Percentiles rank a stretch among this genome's conserved stretches.
Conservation (phyloP, 1,284 basidiomycete genomes). For the Rhodotorula sp. region DNA sequence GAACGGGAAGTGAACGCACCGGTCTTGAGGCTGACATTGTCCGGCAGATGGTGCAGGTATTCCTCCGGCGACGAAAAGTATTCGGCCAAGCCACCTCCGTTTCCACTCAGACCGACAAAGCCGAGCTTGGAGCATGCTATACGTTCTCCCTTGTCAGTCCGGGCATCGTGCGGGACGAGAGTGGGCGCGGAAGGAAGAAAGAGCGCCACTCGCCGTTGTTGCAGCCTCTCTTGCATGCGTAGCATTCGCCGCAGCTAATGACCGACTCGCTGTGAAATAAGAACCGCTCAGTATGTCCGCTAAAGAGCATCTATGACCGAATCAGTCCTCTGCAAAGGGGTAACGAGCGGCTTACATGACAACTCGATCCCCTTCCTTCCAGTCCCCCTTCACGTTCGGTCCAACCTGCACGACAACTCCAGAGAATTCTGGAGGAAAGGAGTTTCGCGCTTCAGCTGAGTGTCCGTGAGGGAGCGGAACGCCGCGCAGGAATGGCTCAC, state of each 20-base stretch:
- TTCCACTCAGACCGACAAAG: slow-evolving; percentile 43
- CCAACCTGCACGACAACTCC: slow-evolving; percentile 48
- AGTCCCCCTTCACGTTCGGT: slow-evolving; percentile 38
- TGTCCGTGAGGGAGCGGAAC: slow-evolving; percentile 11
- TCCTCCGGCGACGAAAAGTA: slow-evolving; percentile 45
- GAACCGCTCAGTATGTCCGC: too few species aligned
- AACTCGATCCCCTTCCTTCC: slow-evolving; percentile 46
- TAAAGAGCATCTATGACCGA: too few species aligned
- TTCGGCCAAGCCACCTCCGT: slow-evolving; percentile 43
- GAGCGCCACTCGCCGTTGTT: slow-evolving; percentile 21
- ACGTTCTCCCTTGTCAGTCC: too few species aligned
- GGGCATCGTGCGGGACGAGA: neutral
- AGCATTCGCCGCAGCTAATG: slow-evolving; percentile 43
- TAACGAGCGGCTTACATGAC: slow-evolving; percentile 44
- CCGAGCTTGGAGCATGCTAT: slow-evolving; percentile 44
- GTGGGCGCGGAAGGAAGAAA: too few species aligned
- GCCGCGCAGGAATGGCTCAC: slow-evolving; percentile 31
- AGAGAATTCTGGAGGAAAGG: slow-evolving; percentile 42
- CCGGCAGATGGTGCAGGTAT: slow-evolving; percentile 46
- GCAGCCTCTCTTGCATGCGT: slow-evolving; percentile 27
- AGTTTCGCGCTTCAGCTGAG: neutral
- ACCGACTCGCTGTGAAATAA: slow-evolving; percentile 44
- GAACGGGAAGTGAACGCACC: slow-evolving; percentile 37
- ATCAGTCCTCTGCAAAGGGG: neutral
- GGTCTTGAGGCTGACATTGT: slow-evolving; percentile 41